A percentile compares a stretch with the other conserved stretches of the same genome.
Evolutionary conservation across 2,329 filamentous ascomycete species (phyloP).

Genomic region (Cladophialophora psammophila): DNA sequence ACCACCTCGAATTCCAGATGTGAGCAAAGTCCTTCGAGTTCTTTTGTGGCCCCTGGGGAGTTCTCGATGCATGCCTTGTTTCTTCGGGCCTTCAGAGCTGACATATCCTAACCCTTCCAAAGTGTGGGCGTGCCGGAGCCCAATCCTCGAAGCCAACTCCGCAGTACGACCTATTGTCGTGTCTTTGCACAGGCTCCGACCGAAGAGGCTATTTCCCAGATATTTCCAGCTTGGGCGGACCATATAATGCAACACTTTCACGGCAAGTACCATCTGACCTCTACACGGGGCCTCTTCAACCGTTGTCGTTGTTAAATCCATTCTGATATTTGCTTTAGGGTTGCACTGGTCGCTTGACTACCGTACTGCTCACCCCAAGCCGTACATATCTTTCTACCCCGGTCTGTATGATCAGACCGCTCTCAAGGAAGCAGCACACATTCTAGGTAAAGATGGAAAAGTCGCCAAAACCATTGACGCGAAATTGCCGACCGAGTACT

Average conservation of each 20-base stretch:
- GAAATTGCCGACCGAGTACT: constrained; percentile 32
- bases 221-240: constrained; percentile 32
- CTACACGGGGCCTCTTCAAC: neutral
- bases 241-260: constrained; percentile 53
- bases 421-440: constrained; percentile 42
- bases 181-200: constrained; percentile 52
- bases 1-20: constrained; percentile 57
- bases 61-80: neutral
- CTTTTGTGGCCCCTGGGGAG: neutral
- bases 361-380: constrained; percentile 49
- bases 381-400: constrained; percentile 54
- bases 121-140: constrained; percentile 49
- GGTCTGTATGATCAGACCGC: constrained; percentile 45
- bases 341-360: constrained; percentile 54
- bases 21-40: neutral
- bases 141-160: constrained; percentile 51
- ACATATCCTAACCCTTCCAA: constrained; percentile 43
- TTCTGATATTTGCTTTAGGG: neutral
- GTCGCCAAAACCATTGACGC: constrained; percentile 37
- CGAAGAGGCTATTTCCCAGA: constrained; percentile 22
- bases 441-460: constrained; percentile 39
- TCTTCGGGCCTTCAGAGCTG: neutral
- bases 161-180: constrained; percentile 56
- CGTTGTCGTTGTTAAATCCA: neutral
- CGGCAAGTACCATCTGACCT: constrained; percentile 40